Evolutionary conservation across 78 protist genomes (phyloP).

Genomic region (Tieghemostelium lacteum): DNA sequence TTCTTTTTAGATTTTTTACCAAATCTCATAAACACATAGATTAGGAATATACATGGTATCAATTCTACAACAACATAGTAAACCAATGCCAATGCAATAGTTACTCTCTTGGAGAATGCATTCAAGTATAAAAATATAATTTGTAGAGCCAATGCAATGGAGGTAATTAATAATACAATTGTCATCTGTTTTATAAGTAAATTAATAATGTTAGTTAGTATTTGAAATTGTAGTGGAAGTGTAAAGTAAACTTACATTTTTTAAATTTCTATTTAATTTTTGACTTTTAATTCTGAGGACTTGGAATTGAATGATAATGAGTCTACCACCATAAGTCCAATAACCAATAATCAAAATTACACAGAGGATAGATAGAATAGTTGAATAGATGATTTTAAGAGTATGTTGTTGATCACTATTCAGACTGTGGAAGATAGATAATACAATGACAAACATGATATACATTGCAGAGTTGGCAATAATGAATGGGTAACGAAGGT

Average conservation of each 20-base stretch:
- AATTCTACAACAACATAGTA: slow-evolving; percentile 4
- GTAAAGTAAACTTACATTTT: slow-evolving; percentile 2
- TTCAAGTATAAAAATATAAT: slow-evolving; percentile 1
- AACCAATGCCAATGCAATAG: slow-evolving; percentile 4
- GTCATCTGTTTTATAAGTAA: not conserved
- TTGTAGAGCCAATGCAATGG: not conserved
- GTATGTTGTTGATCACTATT: not conserved
- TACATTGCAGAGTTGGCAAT: not conserved
- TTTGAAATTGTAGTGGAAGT: not conserved
- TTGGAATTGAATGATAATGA: slow-evolving; percentile 3
- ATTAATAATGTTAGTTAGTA: not conserved
- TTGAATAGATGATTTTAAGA: not conserved
- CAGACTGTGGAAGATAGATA: not conserved
- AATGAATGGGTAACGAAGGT: not conserved
- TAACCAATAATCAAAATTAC: not conserved
- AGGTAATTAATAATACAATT: slow-evolving; percentile 2
- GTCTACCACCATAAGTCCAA: not conserved
- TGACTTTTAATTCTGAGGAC: slow-evolving; percentile 5
- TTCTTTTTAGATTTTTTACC: too few species aligned
- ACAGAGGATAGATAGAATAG: not conserved
- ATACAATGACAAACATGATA: slow-evolving; percentile 3
- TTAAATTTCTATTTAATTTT: not conserved
- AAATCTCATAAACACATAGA: not conserved
- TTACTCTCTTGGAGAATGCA: slow-evolving; percentile 8
- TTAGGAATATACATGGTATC: not conserved